Base-by-base conservation (phyloP, 805 yeast species). In the Candida boidinii region DNA sequence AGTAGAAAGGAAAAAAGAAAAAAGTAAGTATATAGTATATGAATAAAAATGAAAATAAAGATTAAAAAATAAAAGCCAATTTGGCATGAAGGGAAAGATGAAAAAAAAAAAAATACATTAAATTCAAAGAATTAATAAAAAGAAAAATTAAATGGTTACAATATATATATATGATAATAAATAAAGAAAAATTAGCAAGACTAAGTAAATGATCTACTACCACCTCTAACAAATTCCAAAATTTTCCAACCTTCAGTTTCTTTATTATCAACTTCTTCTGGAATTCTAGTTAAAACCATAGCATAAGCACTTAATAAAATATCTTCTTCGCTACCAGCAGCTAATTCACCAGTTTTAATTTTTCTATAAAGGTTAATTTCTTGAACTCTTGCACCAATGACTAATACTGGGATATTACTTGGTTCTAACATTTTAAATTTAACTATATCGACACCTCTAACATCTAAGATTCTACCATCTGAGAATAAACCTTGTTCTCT, bases 221-320 rank as follows among this genome's bases (percentile, higher is more conserved):
- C 90, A 45, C 95, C 96, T 52, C 95, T 79, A 30, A 85, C 96
- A 54, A 90, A 84, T 63, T 90, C 97, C 51, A 90, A 59, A 35
- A 92, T 76, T 65, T 84, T 85, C 98, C 98, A 92, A 22, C 99
- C 99, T 52, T 85, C 95, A 17, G 99, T 92, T 50, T 79, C 88
- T 34, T 73, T 70, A 55, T 92, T 83, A 41, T 79, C 95, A 51
- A 92, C 76, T 39, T 88, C 87, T 58, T 88, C 98, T 3, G 96
- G 87, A 33, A 84, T 66, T 58, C 98, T 76, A 14, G 98, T 87
- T 46, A 92, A 66, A 16, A 90, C 98, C 87, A 92, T 76, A 26
- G 95, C 97, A 55, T 92, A 92, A n/a, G 94, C 79, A 48, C 94
- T 79, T 70, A 85, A 72, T 57, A 85, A 76, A 45, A 92, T 85